A percentile compares a stretch with the other conserved stretches of the same genome.
Conservation (phyloP, 345 rosid genomes). For the Salix brachista region DNA sequence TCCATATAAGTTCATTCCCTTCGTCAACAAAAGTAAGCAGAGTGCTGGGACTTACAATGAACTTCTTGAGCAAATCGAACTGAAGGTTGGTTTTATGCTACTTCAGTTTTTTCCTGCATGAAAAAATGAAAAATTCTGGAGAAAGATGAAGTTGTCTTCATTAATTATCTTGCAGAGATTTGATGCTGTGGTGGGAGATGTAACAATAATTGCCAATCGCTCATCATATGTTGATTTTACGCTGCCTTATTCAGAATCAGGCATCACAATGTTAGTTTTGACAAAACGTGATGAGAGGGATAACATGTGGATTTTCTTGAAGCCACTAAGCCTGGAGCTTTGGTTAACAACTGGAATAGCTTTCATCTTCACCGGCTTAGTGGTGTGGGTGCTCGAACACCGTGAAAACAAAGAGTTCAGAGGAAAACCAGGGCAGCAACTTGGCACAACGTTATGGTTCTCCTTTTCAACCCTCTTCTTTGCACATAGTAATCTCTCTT, state of each 20-base stretch:
- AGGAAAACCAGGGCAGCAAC: conserved; percentile 31
- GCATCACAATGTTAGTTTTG: conserved; percentile 18
- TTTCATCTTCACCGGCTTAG: conserved; percentile 21
- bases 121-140: no score
- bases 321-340: conserved; percentile 20
- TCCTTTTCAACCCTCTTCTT: conserved; percentile 21
- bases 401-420: conserved; percentile 31
- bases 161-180: not conserved
- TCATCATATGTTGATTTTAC: conserved; percentile 20
- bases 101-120: no score
- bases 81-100: conserved; percentile 18
- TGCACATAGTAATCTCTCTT: conserved; percentile 7
- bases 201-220: conserved; percentile 14
- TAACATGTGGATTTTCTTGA: conserved; percentile 19
- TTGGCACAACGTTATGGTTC: conserved; percentile 9
- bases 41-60: conserved; percentile 21
- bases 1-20: conserved; percentile 24
- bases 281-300: not conserved
- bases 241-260: conserved; percentile 25
- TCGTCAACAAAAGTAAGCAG: not conserved
- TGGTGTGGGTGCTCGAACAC: conserved; percentile 56
- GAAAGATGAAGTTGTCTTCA: no score
- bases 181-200: conserved; percentile 30
- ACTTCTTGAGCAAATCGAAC: conserved; percentile 28
- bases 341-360: conserved; percentile 10